Base-by-base conservation (phyloP, 108 stramenopile species). In the Pinguiococcus pyrenoidosus region DNA sequence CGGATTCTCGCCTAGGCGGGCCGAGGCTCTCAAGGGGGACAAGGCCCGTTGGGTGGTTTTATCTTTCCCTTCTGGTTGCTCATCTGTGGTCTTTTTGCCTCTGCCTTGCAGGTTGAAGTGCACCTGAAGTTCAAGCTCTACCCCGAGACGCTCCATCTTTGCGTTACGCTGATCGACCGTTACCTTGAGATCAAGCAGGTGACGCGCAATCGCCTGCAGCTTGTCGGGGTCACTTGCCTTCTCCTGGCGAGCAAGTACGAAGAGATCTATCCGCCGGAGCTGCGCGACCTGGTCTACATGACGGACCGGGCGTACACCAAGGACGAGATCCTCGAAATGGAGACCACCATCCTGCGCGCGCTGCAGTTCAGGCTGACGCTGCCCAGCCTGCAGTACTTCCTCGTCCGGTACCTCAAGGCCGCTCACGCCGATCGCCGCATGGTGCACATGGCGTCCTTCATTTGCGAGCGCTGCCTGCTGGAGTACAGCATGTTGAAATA, bases 181-280 rank as follows among this genome's bases (percentile, higher is more conserved):
- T 99, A 87, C 66, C 82, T 92, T 13, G 66, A 62, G 30, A 54
- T 59, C 25, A 56, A 64, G 29, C 51, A 72, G 51, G 87, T 93
- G 23, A 40, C 63, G 24, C 74, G 94, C 39, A 63, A 68, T 32
- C 80, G 81, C 49, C 78, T 99, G 34, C 97, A 99, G 73, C 82
- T 99, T n/a, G 92, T 99, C 36, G 97, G 92, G 23, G 87, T 95
- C 20, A 89, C 92, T 8, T 80, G 89, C 17, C 73, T 99, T 42
- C 74, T 95, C 43, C 73, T 99, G 46, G 92, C 94, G 22, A 85
- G 84, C 48, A 99, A 99, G 72, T 96, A 96, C 68, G 97, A 99
- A 66, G 97, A 99, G 73, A 92, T 96, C 52, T 95, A 94, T 68
- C 90, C 97, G 7, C 93, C 92, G 7, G 87, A 95, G 66, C 68